Evolutionary conservation across 345 rosid genomes (phyloP), one percentile per base, ranked within the genome.

Genomic region (Jatropha curcas): DNA sequence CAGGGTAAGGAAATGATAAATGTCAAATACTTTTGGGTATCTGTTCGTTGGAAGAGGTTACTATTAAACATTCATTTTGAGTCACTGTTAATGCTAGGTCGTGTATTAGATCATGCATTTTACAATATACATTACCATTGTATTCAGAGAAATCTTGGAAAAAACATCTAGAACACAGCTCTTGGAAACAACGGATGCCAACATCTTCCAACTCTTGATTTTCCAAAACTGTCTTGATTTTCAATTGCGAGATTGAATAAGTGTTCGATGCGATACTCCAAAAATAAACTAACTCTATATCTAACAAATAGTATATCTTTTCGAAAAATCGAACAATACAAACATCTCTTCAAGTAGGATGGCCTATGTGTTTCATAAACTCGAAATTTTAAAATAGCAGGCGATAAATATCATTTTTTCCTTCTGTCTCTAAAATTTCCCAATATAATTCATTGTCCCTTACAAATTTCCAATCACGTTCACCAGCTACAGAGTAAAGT

Each of bases 1-100:
- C 25, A 0, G 71, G 64, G 45, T 67, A n/a, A 28, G 43, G 4
- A 59, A 73, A 67, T 2, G 62, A 62, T 30, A 74, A 30, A 30
- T 77, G 83, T 8, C 81, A 76, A 20, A 58, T 35, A n/a, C n/a
- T n/a, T n/a, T n/a, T 53, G 17, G 55, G 51, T 31, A 76, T 67
- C 16, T 30, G 37, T 53, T 45, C 57, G 3, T 45, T 16, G 13
- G 3, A 7, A 37, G 20, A 20, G 20, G 7, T 46, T 30, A 79
- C 33, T 1, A 20, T 33, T 1, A 11, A 48, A 2, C 48, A 56
- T 12, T 82, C 82, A 28, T 27, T 56, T 63, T 46, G 46, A 7
- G 73, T 34, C 27, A 79, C 67, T 4, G 14, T 31, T 30, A 60
- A 39, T 12, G 59, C 74, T 11, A 71, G 74, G n/a, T 71, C 68